Conservation (phyloP, 192 early-diverging fungal genomes). For the Hyaloraphidium curvatum region DNA sequence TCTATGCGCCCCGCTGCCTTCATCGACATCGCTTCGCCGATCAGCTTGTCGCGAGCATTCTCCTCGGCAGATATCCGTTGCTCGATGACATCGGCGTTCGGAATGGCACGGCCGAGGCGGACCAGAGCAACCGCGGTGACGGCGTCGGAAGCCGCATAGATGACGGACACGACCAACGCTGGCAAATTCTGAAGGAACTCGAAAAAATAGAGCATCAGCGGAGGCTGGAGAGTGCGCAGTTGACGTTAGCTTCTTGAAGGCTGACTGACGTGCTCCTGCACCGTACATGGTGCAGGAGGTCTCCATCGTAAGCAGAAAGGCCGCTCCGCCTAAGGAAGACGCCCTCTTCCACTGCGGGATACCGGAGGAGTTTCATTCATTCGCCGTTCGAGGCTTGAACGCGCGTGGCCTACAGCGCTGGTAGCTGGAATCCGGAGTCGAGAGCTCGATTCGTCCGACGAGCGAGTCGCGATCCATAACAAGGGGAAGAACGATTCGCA, state of each 20-base stretch:
- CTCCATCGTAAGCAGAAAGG: slow-evolving; percentile 73
- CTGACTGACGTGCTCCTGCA: not conserved
- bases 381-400: no score
- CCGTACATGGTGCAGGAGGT: slow-evolving; percentile 68
- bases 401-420: no score
- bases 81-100: not conserved
- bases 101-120: not conserved
- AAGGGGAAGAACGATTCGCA: no score
- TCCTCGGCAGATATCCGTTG: slow-evolving; percentile 2
- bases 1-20: not conserved
- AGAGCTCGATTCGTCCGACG: no score
- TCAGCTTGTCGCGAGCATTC: not conserved
- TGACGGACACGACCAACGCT: not conserved
- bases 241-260: not conserved
- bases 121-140: slow-evolving; percentile 1
- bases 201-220: slow-evolving; percentile 3
- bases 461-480: no score
- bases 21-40: not conserved
- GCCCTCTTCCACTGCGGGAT: slow-evolving; percentile 57
- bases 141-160: slow-evolving; percentile 2
- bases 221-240: slow-evolving; percentile 3
- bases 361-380: not conserved
- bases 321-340: slow-evolving; percentile 50
- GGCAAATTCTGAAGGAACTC: slow-evolving; percentile 4
- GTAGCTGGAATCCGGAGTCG: no score